A percentile compares a stretch with the other conserved stretches of the same genome.
Evolutionary conservation across 768 basidiomycete genomes (phyloP).

Genomic region (Leccinum broughii): DNA sequence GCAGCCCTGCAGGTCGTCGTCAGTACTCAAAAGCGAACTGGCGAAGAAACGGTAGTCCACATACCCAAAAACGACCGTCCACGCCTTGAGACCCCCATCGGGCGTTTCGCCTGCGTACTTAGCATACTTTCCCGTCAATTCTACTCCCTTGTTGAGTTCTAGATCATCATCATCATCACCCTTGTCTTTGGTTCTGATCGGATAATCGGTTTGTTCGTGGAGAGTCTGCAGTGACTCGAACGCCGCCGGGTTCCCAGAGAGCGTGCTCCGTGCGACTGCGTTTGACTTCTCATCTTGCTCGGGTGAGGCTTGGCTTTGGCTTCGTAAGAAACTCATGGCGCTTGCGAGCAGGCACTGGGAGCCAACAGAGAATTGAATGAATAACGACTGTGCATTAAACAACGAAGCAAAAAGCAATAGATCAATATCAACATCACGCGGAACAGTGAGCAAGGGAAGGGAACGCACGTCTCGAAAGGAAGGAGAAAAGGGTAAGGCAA

Average conservation of each 20-base stretch:
- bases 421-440: background rate
- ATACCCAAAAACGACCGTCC: constrained; percentile 32
- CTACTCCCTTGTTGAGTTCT: constrained; percentile 1
- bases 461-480: background rate
- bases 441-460: background rate
- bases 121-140: constrained; percentile 14
- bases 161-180: background rate
- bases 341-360: background rate
- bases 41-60: background rate
- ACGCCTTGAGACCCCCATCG: constrained; percentile 33
- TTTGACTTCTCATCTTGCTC: background rate
- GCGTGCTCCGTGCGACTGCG: background rate
- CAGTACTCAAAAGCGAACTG: background rate
- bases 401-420: background rate
- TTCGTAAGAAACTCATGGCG: constrained; percentile 3
- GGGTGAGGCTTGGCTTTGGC: background rate
- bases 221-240: constrained; percentile 6
- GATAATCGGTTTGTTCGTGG: constrained; percentile 1
- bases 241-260: background rate
- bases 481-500: background rate
- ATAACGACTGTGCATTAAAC: background rate
- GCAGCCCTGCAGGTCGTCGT: constrained; percentile 13
- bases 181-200: background rate
- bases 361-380: too few relatives aligned
- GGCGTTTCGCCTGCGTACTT: constrained; percentile 26